These are phyloP conservation scores for Penicillium arizonense DNA, from an alignment of 495 filamentous ascomycete genomes.

Conservation along the genomic window DNA sequence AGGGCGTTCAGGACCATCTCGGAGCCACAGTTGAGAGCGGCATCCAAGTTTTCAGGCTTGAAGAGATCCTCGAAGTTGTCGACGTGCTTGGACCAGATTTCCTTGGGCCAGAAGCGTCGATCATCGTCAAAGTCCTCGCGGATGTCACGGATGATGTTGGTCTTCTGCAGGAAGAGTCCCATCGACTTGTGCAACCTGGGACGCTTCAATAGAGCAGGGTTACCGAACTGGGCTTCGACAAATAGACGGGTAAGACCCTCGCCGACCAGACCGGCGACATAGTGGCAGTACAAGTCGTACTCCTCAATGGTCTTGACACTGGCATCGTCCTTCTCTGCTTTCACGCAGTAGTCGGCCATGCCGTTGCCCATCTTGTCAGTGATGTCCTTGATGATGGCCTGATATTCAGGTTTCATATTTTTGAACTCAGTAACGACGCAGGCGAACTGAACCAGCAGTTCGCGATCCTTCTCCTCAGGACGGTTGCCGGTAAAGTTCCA, in stretches of 20 bases:
- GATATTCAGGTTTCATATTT: constrained; percentile 83
- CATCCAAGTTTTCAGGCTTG: constrained; percentile 72
- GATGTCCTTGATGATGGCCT: constrained; percentile 89
- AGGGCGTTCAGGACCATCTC: constrained; percentile 93
- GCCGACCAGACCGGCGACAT: constrained; percentile 95
- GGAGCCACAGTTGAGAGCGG: constrained; percentile 83
- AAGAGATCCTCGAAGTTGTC: constrained; percentile 87
- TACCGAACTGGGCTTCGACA: constrained; percentile 83
- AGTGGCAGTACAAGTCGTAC: constrained; percentile 95
- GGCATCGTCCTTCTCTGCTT: constrained; percentile 72
- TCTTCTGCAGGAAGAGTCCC: constrained; percentile 97
- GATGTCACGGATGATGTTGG: constrained; percentile 96
- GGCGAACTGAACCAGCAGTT: constrained; percentile 89
- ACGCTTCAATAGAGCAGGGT: constrained; percentile 76
- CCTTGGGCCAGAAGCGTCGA: constrained; percentile 89
- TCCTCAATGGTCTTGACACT: constrained; percentile 82
- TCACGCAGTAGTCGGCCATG: constrained; percentile 92
- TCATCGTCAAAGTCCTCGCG: constrained; percentile 85
- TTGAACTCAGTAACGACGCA: constrained; percentile 82
- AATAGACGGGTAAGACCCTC: constrained; percentile 91
- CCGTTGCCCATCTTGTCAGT: constrained; percentile 94
- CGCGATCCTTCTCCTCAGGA: constrained; percentile 89
- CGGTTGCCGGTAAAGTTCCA: constrained; percentile 88
- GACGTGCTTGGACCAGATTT: constrained; percentile 95
- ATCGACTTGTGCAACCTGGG: constrained; percentile 86